Conservation (phyloP, 305 asterid species). For the Plantago coronopus region DNA sequence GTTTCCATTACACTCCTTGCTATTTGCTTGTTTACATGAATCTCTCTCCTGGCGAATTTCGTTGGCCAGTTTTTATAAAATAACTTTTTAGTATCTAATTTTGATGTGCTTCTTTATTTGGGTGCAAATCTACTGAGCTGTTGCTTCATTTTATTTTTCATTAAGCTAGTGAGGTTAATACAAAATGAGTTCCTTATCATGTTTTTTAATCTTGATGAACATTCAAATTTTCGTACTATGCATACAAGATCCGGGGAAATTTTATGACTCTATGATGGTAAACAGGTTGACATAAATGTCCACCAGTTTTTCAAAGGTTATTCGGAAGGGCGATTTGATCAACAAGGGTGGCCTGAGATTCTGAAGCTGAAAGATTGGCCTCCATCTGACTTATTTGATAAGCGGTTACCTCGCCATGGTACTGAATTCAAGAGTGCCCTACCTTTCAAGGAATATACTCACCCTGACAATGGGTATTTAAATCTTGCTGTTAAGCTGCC, state of each 20-base stretch:
- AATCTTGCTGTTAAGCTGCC: constrained; percentile 70
- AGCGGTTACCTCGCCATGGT: constrained; percentile 69
- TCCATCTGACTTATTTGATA: constrained; percentile 60
- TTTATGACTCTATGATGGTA: constrained; percentile 6
- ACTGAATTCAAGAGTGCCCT: constrained; percentile 62
- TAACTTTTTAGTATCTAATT: too few species aligned
- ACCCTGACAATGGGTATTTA: constrained; percentile 59
- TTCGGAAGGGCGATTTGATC: constrained; percentile 37
- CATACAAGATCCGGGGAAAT: background rate
- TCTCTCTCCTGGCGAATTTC: too few species aligned
- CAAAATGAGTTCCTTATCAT: too few species aligned
- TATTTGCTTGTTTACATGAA: too few species aligned
- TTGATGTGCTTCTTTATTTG: too few species aligned
- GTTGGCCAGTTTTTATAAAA: too few species aligned
- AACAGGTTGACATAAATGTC: constrained; percentile 64
- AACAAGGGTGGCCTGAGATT: constrained; percentile 54
- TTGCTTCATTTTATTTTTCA: too few species aligned
- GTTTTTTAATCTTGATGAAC: background rate
- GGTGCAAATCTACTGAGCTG: too few species aligned
- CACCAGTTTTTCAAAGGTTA: constrained; percentile 70
- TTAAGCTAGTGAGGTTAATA: too few species aligned
- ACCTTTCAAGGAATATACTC: constrained; percentile 80
- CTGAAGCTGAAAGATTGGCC: constrained; percentile 40
- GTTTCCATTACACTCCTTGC: too few species aligned
- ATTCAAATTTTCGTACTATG: background rate